Evolutionary conservation across 2,329 filamentous ascomycete species (phyloP).

Genomic region (Colletotrichum chrysophilum): DNA sequence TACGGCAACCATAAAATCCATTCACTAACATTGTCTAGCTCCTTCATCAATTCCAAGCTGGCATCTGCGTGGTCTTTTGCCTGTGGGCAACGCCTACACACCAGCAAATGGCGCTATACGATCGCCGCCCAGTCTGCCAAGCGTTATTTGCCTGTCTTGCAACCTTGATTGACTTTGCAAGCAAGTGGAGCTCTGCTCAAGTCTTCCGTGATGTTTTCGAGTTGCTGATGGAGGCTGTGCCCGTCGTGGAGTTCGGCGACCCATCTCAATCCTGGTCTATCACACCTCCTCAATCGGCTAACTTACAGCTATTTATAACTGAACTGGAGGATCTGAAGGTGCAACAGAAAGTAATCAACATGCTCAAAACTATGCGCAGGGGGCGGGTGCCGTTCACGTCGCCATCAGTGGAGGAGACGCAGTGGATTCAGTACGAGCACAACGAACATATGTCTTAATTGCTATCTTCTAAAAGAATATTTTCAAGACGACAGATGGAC

Average conservation of each 20-base stretch:
- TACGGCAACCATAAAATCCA: rapidly evolving
- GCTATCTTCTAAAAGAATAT: not conserved
- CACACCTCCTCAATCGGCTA: not conserved
- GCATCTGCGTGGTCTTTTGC: not conserved
- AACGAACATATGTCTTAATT: not conserved
- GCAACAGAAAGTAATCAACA: not conserved
- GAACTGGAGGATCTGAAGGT: not conserved
- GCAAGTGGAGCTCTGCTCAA: not conserved
- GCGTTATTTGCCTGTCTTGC: not conserved
- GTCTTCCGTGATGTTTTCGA: not conserved
- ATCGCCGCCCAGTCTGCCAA: not conserved
- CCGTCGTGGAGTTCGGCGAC: not conserved
- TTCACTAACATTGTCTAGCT: not conserved
- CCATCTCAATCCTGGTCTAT: not conserved
- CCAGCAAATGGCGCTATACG: not conserved
- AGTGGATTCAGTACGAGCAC: not conserved
- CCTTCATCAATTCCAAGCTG: not conserved
- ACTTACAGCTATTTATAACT: not conserved
- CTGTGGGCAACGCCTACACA: not conserved
- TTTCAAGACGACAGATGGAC: not conserved
- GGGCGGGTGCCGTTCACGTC: not conserved
- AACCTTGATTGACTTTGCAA: not conserved
- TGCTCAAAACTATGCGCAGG: not conserved
- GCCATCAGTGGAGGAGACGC: not conserved
- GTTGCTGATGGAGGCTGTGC: not conserved